phyloP scores from a whole-genome alignment of 208 protist species.

The Trypanosoma theileri region DNA sequence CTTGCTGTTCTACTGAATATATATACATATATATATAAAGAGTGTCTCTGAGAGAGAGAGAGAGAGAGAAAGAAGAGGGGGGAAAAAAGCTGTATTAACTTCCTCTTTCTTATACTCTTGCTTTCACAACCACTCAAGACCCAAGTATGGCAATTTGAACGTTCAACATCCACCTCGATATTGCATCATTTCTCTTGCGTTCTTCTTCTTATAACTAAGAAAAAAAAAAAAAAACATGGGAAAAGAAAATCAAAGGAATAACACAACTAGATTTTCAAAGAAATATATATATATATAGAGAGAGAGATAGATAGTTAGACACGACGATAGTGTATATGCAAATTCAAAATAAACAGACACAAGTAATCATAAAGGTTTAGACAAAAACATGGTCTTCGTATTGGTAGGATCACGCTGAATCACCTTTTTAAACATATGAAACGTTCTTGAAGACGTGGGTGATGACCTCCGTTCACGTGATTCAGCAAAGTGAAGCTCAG shows the following conservation, averaged over 20 bases:
- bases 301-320: neutral
- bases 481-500: conserved; percentile 6
- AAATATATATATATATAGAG: conserved; percentile 5
- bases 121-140: too few relatives aligned
- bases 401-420: neutral
- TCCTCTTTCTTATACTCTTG: too few relatives aligned
- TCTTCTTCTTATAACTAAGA: too few relatives aligned
- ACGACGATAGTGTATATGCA: neutral
- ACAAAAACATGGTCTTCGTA: conserved; percentile 6
- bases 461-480: neutral
- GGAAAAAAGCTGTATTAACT: too few relatives aligned
- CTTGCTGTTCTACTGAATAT: too few relatives aligned
- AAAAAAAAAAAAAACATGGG: conserved; percentile 17
- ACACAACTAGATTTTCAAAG: conserved; percentile 6
- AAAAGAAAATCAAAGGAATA: conserved; percentile 11
- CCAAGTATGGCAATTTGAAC: too few relatives aligned
- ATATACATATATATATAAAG: too few relatives aligned
- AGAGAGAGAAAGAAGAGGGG: too few relatives aligned
- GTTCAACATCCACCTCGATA: too few relatives aligned
- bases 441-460: neutral
- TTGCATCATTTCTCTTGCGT: too few relatives aligned
- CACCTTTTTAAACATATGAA: conserved; percentile 10
- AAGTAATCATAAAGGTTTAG: conserved; percentile 1
- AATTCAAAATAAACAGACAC: neutral
- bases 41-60: too few relatives aligned